phyloP scores from a whole-genome alignment of 306 rosid species.

The Cicer arietinum region DNA sequence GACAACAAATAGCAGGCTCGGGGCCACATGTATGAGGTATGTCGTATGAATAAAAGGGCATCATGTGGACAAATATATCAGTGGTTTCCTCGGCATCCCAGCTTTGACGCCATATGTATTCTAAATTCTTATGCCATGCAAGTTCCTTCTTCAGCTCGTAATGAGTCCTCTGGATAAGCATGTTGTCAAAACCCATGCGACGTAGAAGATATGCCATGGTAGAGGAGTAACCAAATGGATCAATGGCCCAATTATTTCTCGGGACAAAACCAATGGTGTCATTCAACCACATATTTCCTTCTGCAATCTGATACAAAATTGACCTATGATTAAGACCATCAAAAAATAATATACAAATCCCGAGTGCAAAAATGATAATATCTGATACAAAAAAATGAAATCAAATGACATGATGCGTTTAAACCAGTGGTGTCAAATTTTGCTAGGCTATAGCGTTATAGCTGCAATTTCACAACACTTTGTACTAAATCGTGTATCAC shows the following conservation, averaged over 20 bases:
- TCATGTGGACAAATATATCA: constrained; percentile 98
- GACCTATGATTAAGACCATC: constrained; percentile 37
- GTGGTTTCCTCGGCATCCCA: constrained; percentile 95
- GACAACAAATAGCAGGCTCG: constrained; percentile 97
- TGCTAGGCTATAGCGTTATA: neutral
- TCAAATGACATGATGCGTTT: constrained; percentile 2
- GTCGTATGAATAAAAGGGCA: constrained; percentile 99
- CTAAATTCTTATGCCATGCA: constrained; percentile 84
- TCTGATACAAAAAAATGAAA: constrained; percentile 24
- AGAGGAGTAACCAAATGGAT: constrained; percentile 98
- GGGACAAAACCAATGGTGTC: constrained; percentile 92
- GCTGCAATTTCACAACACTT: neutral
- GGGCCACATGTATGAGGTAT: constrained; percentile 99
- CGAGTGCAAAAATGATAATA: constrained; percentile 13
- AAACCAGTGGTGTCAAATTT: neutral
- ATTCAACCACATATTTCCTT: constrained; percentile 95
- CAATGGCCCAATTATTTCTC: constrained; percentile 97
- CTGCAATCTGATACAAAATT: constrained; percentile 73
- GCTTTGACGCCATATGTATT: constrained; percentile 95
- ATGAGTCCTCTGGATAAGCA: constrained; percentile 99
- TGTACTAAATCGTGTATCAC: neutral
- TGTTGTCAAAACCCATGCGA: constrained; percentile 98
- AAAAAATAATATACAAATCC: constrained; percentile 36
- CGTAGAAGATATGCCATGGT: constrained; percentile 99
- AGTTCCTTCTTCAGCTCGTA: constrained; percentile 98